These are phyloP conservation scores for Drechmeria coniospora DNA, from an alignment of 2,329 filamentous ascomycete species.

Conservation along the genomic window DNA sequence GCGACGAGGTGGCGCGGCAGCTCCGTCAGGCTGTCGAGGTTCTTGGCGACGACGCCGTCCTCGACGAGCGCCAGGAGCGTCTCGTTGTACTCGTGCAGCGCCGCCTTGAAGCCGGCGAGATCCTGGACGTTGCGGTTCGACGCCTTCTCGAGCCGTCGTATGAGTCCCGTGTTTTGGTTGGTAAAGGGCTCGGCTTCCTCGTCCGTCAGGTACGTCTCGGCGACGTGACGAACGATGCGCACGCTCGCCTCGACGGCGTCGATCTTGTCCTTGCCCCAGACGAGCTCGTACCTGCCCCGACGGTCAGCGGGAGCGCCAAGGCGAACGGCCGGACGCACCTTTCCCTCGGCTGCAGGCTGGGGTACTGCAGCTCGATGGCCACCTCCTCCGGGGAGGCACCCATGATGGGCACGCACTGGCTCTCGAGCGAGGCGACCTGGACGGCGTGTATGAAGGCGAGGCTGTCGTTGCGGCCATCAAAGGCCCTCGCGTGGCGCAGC, in stretches of 20 bases:
- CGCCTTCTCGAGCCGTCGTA: slow-evolving; percentile 62
- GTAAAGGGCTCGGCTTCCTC: slow-evolving; percentile 52
- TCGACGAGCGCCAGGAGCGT: slow-evolving; percentile 48
- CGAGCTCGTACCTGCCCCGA: slow-evolving; percentile 41
- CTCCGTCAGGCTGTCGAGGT: slow-evolving; percentile 52
- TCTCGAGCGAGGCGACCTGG: slow-evolving; percentile 35
- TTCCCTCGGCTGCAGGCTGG: slow-evolving; percentile 55
- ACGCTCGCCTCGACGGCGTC: slow-evolving; percentile 63
- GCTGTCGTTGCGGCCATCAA: slow-evolving; percentile 24
- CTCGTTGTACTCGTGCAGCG: slow-evolving; percentile 64
- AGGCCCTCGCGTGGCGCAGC: slow-evolving; percentile 29
- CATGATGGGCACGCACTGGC: slow-evolving; percentile 35
- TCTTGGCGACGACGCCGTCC: slow-evolving; percentile 56
- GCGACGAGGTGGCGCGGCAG: slow-evolving; percentile 60
- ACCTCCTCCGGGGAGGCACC: slow-evolving; percentile 36
- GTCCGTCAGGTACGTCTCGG: slow-evolving; percentile 62
- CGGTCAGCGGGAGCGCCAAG: slow-evolving; percentile 6
- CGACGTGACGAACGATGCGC: slow-evolving; percentile 52
- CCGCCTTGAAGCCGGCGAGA: slow-evolving; percentile 52
- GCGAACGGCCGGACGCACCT: slow-evolving; percentile 29
- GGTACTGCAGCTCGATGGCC: slow-evolving; percentile 65
- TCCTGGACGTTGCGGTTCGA: slow-evolving; percentile 49
- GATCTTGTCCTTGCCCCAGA: slow-evolving; percentile 64
- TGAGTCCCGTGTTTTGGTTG: slow-evolving; percentile 57
- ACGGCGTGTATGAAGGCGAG: slow-evolving; percentile 41